Percentiles rank a stretch among this genome's conserved stretches.
phyloP scores from a whole-genome alignment of 345 rosid species.

The Noccaea bulbosa region DNA sequence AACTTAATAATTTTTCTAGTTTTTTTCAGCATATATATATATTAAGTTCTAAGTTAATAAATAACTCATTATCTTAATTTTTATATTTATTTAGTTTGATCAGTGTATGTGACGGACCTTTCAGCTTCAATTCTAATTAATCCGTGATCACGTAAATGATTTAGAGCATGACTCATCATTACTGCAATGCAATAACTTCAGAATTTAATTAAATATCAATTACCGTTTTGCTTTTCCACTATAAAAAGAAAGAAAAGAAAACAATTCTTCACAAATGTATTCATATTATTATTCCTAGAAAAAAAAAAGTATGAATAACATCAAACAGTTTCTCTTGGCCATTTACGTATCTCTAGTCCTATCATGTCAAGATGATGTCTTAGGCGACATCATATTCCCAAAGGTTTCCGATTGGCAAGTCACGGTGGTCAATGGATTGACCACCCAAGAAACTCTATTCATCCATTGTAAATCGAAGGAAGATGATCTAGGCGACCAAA shows the following conservation, averaged over 20 bases:
- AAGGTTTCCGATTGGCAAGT: conserved; percentile 37
- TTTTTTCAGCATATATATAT: not conserved
- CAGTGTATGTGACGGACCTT: conserved; percentile 21
- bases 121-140: conserved; percentile 19
- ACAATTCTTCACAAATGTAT: conserved; percentile 1
- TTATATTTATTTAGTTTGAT: not conserved
- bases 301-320: conserved; percentile 20
- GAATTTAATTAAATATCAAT: not conserved
- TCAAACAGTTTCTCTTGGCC: conserved; percentile 5
- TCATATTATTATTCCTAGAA: not conserved
- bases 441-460: conserved; percentile 6
- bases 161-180: conserved; percentile 25
- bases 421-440: conserved; percentile 34
- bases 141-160: conserved; percentile 10
- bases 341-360: conserved; percentile 16
- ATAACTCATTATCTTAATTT: too few relatives aligned
- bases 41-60: too few relatives aligned
- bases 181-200: conserved; percentile 32
- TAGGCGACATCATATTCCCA: conserved; percentile 28
- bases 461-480: conserved; percentile 49
- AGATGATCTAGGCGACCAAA: conserved; percentile 43
- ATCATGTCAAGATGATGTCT: conserved; percentile 8
- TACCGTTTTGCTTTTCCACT: conserved; percentile 27
- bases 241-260: conserved; percentile 22
- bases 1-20: too few relatives aligned